Evolutionary conservation across 2,329 filamentous ascomycete species (phyloP).

Genomic region (Botryosphaeria dothidea): DNA sequence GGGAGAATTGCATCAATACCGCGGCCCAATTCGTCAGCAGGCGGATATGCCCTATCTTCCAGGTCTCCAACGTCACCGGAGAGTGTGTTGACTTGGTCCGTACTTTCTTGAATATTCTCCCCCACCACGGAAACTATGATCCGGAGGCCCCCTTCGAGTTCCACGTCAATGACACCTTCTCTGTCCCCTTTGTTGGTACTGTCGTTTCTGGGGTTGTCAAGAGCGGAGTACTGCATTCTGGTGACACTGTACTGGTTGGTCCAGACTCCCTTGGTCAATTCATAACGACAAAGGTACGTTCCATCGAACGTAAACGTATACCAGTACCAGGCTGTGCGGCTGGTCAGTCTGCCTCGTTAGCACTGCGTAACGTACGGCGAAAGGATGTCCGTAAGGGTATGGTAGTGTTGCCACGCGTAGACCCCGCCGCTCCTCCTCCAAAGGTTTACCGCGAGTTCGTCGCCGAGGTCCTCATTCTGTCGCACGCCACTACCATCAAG

Average conservation of each 20-base stretch:
- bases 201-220: conserved; percentile 95
- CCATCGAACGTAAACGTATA: conserved; percentile 93
- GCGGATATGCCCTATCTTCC: conserved; percentile 94
- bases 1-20: conserved; percentile 90
- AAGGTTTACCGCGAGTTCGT: conserved; percentile 55
- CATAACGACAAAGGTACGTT: conserved; percentile 79
- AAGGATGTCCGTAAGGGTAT: conserved; percentile 97
- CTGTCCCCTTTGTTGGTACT: conserved; percentile 93
- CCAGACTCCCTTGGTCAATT: conserved; percentile 92
- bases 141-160: conserved; percentile 88
- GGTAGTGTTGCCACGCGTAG: conserved; percentile 86
- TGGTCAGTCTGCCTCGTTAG: conserved; percentile 90
- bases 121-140: conserved; percentile 92
- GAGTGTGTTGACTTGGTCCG: conserved; percentile 87
- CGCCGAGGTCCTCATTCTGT: conserved; percentile 85
- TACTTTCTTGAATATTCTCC: conserved; percentile 91
- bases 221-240: conserved; percentile 76
- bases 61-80: conserved; percentile 96
- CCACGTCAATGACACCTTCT: conserved; percentile 96
- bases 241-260: conserved; percentile 86
- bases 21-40: conserved; percentile 94
- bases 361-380: conserved; percentile 79
- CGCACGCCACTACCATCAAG: conserved; percentile 95
- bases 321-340: conserved; percentile 83
- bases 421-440: conserved; percentile 60